These are phyloP conservation scores for Arthrobotrys entomopaga DNA, from an alignment of 2,329 filamentous ascomycete genomes.

Conservation along the genomic window DNA sequence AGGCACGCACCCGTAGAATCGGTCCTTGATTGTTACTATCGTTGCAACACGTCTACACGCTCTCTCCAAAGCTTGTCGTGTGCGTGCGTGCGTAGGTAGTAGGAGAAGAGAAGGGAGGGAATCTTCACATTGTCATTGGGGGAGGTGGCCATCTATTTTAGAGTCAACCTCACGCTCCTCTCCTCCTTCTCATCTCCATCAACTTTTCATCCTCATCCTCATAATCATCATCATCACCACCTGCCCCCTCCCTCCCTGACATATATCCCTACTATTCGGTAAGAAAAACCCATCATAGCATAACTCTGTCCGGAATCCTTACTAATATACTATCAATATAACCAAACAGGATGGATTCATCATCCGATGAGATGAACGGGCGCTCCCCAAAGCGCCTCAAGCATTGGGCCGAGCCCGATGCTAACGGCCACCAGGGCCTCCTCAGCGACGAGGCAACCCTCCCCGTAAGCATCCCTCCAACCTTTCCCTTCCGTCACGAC, in stretches of 20 bases:
- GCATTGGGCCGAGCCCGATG: constrained; percentile 35
- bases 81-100: too few species aligned
- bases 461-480: constrained; percentile 27
- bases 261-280: too few species aligned
- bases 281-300: too few species aligned
- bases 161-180: not conserved
- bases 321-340: not conserved
- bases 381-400: constrained; percentile 47
- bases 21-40: too few species aligned
- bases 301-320: too few species aligned
- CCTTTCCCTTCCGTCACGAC: constrained; percentile 44
- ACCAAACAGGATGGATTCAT: constrained; percentile 32
- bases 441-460: constrained; percentile 59
- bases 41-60: too few species aligned
- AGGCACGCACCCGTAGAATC: too few species aligned
- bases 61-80: too few species aligned
- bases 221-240: not conserved
- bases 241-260: too few species aligned
- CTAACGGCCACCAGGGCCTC: constrained; percentile 61
- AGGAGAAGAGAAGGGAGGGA: too few species aligned
- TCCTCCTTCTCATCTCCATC: not conserved
- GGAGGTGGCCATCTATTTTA: too few species aligned
- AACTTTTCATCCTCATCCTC: not conserved
- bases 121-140: too few species aligned
- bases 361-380: constrained; percentile 15